These are phyloP conservation scores for Fistulina hepatica DNA, from an alignment of 1,284 basidiomycete species.

Conservation along the genomic window DNA sequence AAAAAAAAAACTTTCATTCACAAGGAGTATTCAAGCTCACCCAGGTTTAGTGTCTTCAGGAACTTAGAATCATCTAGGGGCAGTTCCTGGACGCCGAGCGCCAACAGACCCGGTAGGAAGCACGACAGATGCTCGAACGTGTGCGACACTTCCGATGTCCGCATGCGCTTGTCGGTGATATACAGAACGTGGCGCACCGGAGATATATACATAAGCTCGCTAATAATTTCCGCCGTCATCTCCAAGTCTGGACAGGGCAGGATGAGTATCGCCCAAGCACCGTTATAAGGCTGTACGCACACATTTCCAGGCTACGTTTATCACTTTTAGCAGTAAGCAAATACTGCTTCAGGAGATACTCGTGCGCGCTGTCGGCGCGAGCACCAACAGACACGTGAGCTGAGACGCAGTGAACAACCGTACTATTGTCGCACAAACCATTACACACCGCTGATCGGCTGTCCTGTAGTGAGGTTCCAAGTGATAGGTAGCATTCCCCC, in stretches of 20 bases:
- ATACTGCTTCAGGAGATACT: constrained; percentile 68
- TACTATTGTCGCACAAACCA: constrained; percentile 1
- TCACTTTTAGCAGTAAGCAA: constrained; percentile 53
- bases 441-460: constrained; percentile 30
- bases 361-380: constrained; percentile 59
- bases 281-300: constrained; percentile 29
- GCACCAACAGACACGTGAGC: constrained; percentile 50
- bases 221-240: constrained; percentile 48
- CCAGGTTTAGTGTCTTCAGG: constrained; percentile 1
- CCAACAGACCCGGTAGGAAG: constrained; percentile 69
- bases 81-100: constrained; percentile 55
- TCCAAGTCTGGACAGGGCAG: constrained; percentile 42
- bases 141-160: constrained; percentile 32
- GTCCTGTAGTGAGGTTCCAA: constrained; percentile 36
- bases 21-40: constrained; percentile 18
- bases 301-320: constrained; percentile 47
- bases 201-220: constrained; percentile 55
- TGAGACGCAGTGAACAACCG: constrained; percentile 14
- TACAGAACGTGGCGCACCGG: constrained; percentile 58
- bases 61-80: constrained; percentile 36
- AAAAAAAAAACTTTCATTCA: background rate
- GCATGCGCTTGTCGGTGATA: constrained; percentile 43
- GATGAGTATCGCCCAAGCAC: constrained; percentile 2
- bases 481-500: constrained; percentile 45
- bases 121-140: constrained; percentile 67